Evolutionary conservation across 2,329 filamentous ascomycete genomes (phyloP), one percentile per base, ranked within the genome.

Genomic region (Calycina herbarum): DNA sequence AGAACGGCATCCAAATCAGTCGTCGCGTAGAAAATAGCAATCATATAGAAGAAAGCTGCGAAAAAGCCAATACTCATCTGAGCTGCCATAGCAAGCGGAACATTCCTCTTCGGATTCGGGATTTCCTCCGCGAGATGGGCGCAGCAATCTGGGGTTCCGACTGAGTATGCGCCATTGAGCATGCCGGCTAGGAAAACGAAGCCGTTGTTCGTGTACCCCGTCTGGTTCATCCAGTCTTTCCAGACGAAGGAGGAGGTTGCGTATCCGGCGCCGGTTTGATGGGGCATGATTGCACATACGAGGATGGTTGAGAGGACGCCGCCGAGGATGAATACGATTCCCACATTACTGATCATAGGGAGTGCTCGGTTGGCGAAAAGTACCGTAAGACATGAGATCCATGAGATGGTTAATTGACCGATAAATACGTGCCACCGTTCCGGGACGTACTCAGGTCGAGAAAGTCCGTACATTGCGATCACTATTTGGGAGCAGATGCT

Each of bases 41-140:
- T 77, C 1, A 85, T 76, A 66, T 85, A 85, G 64, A 79, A 75
- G 27, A 87, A 80, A 0, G 84, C 82, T 0, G 85, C 83, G 10
- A 83, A 64, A 48, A 87, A 85, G 0, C 81, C 81, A 6, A 82
- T 81, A 3, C 74, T 75, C 59, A 86, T 77, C 66, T 86, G 82
- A 2, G 85, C 78, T 1, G 79, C 78, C 17, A 86, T 81, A 2
- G 80, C 82, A 10, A 83, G 80, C 15, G 86, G 86, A 0, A 87
- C 79, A 67, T 86, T 86, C 29, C 78, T 76, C 59, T 78, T 77
- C 0, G 83, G 82, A 54, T 78, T 72, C 0, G 81, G 86, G 51
- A 89, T 88, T 74, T 90, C 88, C 74, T 91, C 88, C 0, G 86
- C 84, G 51, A 90, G 74, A 73, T 90, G 89, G 1, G 85, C 85